A percentile compares a stretch with the other conserved stretches of the same genome.
phyloP scores from a whole-genome alignment of 331 rosid genomes.

The Acacia concinna region DNA sequence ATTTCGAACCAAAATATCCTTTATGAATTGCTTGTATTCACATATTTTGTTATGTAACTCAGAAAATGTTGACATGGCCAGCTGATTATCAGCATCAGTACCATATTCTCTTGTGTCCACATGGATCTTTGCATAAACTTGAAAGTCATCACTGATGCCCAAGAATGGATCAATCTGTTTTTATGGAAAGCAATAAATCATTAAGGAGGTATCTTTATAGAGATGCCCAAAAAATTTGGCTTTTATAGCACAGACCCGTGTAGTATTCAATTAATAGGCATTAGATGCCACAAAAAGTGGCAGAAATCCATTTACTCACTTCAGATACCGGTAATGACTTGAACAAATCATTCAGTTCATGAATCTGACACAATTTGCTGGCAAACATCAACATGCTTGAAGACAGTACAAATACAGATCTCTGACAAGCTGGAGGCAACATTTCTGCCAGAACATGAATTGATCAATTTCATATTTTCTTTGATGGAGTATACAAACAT shows the following conservation, averaged over 20 bases:
- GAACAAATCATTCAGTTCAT: constrained; percentile 67
- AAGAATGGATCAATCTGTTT: constrained; percentile 85
- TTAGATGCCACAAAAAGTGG: constrained; percentile 12
- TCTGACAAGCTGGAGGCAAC: constrained; percentile 62
- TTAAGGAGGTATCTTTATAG: constrained; percentile 8
- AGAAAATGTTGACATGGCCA: constrained; percentile 53
- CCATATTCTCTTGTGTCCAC: constrained; percentile 64
- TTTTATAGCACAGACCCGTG: constrained; percentile 17
- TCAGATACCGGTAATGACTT: constrained; percentile 56
- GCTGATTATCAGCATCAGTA: constrained; percentile 64
- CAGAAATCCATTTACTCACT: constrained; percentile 53
- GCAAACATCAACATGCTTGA: constrained; percentile 77
- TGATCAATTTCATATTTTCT: constrained; percentile 19
- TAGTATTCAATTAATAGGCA: constrained; percentile 3
- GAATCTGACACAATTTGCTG: constrained; percentile 71
- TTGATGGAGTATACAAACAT: constrained; percentile 7
- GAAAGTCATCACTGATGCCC: constrained; percentile 74
- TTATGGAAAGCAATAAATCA: constrained; percentile 21
- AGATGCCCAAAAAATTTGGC: background rate
- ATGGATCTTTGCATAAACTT: constrained; percentile 65
- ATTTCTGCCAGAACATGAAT: constrained; percentile 54
- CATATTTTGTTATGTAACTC: constrained; percentile 62
- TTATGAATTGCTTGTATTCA: constrained; percentile 48
- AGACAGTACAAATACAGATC: constrained; percentile 73
- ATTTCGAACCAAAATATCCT: constrained; percentile 60